Conservation (phyloP, 805 yeast genomes). For the Schwanniomyces sp. region DNA sequence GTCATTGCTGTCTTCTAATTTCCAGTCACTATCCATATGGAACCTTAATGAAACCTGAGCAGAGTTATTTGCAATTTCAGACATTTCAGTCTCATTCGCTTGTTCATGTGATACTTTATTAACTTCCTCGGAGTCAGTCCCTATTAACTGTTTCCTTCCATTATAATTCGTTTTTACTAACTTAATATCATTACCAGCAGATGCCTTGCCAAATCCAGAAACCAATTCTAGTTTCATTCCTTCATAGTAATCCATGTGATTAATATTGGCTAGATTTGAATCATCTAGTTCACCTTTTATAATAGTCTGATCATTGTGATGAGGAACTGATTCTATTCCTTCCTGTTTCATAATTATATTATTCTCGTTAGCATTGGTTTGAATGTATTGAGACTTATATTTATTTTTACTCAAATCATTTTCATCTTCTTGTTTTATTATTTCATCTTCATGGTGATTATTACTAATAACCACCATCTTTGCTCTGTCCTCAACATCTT, state of each 20-base stretch:
- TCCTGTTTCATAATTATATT: background rate
- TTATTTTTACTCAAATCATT: background rate
- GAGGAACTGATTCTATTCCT: background rate
- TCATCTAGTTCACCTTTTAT: background rate
- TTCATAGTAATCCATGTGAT: slow-evolving; percentile 3
- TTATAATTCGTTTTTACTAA: background rate
- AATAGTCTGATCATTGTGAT: background rate
- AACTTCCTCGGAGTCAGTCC: background rate
- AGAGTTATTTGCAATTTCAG: slow-evolving; percentile 7
- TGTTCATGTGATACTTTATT: background rate
- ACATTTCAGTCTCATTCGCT: slow-evolving; percentile 1
- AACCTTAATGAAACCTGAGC: slow-evolving; percentile 24
- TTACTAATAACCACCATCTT: background rate
- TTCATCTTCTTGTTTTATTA: background rate
- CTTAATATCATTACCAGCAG: slow-evolving; percentile 1
- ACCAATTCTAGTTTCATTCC: slow-evolving; percentile 5
- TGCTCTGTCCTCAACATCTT: background rate
- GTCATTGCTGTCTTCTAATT: slow-evolving; percentile 37
- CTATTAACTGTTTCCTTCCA: background rate
- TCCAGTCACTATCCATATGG: slow-evolving; percentile 37
- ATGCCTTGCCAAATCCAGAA: slow-evolving; percentile 4
- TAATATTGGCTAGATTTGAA: background rate
- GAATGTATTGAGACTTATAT: background rate
- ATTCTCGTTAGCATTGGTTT: background rate
- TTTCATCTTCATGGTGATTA: background rate